A percentile compares a stretch with the other conserved stretches of the same genome.
These are phyloP conservation scores for Scheffersomyces stipitis DNA, from an alignment of 805 yeast genomes.

Conservation along the genomic window DNA sequence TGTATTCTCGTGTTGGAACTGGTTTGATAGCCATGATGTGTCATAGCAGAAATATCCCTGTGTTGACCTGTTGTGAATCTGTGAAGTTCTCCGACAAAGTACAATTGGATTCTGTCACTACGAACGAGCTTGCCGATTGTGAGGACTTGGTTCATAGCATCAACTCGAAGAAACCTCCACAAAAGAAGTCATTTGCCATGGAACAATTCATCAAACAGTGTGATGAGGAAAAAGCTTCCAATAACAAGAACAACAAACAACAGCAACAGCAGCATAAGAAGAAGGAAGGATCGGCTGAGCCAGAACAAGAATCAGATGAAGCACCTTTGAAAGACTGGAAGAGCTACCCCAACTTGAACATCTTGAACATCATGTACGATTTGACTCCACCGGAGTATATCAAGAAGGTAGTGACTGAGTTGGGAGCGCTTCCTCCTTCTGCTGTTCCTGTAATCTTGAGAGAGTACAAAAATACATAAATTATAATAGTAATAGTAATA, in stretches of 20 bases:
- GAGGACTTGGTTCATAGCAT: slow-evolving; percentile 61
- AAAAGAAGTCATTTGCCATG: slow-evolving; percentile 59
- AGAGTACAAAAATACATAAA: slow-evolving; percentile 66
- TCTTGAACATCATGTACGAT: slow-evolving; percentile 87
- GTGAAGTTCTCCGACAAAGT: slow-evolving; percentile 93
- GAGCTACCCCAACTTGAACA: slow-evolving; percentile 58
- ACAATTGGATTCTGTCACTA: slow-evolving; percentile 92
- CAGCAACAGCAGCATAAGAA: slow-evolving; percentile 8
- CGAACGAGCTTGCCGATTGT: slow-evolving; percentile 84
- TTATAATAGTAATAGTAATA: slow-evolving; percentile 5
- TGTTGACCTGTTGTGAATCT: slow-evolving; percentile 91
- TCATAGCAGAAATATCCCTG: slow-evolving; percentile 85
- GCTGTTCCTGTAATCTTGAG: slow-evolving; percentile 95
- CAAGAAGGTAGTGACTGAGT: slow-evolving; percentile 92
- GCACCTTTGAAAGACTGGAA: slow-evolving; percentile 64
- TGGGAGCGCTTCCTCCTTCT: slow-evolving; percentile 96
- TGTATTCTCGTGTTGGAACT: slow-evolving; percentile 92
- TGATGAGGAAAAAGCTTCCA: slow-evolving; percentile 29
- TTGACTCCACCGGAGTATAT: slow-evolving; percentile 92
- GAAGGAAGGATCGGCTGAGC: slow-evolving; percentile 9
- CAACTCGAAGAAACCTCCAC: slow-evolving; percentile 51
- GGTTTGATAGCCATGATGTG: slow-evolving; percentile 93
- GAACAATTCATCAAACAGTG: slow-evolving; percentile 56
- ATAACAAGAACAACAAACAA: slow-evolving; percentile 20
- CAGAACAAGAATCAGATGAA: slow-evolving; percentile 22